These are phyloP conservation scores for Neoarthrinium moseri DNA, from an alignment of 2,329 filamentous ascomycete species.

Conservation along the genomic window DNA sequence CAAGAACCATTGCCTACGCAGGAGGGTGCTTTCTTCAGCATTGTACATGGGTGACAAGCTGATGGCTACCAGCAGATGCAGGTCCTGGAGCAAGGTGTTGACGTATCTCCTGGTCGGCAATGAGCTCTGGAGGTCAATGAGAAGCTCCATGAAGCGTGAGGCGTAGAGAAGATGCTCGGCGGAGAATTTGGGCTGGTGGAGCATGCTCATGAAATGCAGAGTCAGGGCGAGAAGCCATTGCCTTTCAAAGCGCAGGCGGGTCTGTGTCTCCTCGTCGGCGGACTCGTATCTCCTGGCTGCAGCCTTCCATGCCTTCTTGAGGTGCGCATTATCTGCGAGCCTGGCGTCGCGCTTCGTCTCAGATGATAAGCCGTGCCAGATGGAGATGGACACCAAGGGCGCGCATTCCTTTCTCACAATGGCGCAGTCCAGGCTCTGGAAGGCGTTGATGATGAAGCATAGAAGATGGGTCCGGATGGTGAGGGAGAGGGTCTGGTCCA, in stretches of 20 bases:
- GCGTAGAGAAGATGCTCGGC: slow-evolving; percentile 75
- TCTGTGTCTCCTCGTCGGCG: slow-evolving; percentile 76
- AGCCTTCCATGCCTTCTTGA: slow-evolving; percentile 90
- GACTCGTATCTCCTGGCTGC: slow-evolving; percentile 83
- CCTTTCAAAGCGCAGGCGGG: slow-evolving; percentile 82
- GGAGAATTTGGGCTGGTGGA: slow-evolving; percentile 59
- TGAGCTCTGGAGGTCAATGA: slow-evolving; percentile 89
- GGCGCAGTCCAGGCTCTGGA: slow-evolving; percentile 87
- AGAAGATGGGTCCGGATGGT: slow-evolving; percentile 79
- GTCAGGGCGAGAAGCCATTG: slow-evolving; percentile 89
- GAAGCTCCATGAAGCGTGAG: slow-evolving; percentile 88
- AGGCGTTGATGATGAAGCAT: slow-evolving; percentile 85
- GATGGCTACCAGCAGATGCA: slow-evolving; percentile 78
- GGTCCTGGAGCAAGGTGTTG: slow-evolving; percentile 81
- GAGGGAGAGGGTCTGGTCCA: slow-evolving; percentile 66
- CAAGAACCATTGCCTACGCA: slow-evolving; percentile 79
- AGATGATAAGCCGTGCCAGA: slow-evolving; percentile 89
- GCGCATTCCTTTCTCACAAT: slow-evolving; percentile 95
- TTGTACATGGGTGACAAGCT: slow-evolving; percentile 76
- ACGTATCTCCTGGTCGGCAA: slow-evolving; percentile 91
- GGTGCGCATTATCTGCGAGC: slow-evolving; percentile 69
- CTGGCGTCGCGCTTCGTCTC: slow-evolving; percentile 71
- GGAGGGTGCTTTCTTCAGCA: slow-evolving; percentile 69
- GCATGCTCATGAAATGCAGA: slow-evolving; percentile 74
- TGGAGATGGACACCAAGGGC: slow-evolving; percentile 87